Evolutionary conservation across 2,329 filamentous ascomycete species (phyloP), one percentile per base, ranked within the genome.

Genomic region (Fusarium sp.): DNA sequence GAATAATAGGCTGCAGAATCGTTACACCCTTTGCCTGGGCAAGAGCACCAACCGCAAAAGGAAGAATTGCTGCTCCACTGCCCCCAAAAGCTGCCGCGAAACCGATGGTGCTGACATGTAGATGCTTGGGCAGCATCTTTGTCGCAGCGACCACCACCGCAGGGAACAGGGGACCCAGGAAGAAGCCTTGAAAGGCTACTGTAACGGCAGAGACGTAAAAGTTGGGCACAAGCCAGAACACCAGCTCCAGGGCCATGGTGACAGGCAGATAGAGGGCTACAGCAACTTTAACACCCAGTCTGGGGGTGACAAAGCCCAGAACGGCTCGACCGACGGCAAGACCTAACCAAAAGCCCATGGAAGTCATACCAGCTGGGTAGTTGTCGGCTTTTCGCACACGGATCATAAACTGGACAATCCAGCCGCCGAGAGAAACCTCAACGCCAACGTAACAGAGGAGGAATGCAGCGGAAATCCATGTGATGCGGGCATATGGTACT

Each of bases 341-440:
- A 0, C 91, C 91, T 19, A 92, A 82, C 91, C 91, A 95, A 75
- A 93, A 94, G 0, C 91, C 91, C 2, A 90, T 92, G 0, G 88
- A 88, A 0, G 87, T 87, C 81, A 94, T 90, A 9, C 91, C 91
- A 25, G 87, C 87, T 0, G 86, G 85, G 65, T 93, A 93, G 0
- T 85, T 77, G 4, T 79, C 82, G 1, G 87, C 90, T n/a, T 87
- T 75, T 6, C 92, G 85, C 6, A 92, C 88, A 31, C 86, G 83
- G 25, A 92, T 87, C 90, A 95, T 94, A 74, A 95, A 94, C 6
- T 88, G 87, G 48, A 93, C 89, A 53, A 95, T 91, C 92, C 91
- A 95, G 6, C 91, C 91, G 19, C 90, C 90, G 1, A 93, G 81
- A 0, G 88, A 87, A 40, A 91, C 89, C 74, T 95, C 91, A 2